These are phyloP conservation scores for Podospora bellae-mahoneyi DNA, from an alignment of 495 filamentous ascomycete species.

Conservation along the genomic window DNA sequence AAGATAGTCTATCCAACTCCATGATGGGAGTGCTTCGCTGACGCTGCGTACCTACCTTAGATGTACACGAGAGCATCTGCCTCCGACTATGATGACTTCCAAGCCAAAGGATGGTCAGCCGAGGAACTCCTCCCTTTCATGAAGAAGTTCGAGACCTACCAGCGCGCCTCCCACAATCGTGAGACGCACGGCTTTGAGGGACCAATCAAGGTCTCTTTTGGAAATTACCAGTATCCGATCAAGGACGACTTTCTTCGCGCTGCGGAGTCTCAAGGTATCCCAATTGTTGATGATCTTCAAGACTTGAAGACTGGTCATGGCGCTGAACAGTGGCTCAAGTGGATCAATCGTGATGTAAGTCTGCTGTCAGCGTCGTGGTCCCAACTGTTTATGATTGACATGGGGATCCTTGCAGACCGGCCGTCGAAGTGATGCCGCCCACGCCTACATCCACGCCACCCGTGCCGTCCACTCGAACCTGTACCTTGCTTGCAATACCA, in stretches of 20 bases:
- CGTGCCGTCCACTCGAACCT: conserved; percentile 64
- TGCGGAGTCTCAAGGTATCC: conserved; percentile 73
- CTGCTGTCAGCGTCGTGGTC: not conserved
- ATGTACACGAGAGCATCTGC: conserved; percentile 85
- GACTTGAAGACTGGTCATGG: conserved; percentile 62
- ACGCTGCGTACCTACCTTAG: conserved; percentile 31
- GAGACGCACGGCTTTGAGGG: conserved; percentile 77
- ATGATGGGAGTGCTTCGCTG: not conserved
- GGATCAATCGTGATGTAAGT: conserved; percentile 66
- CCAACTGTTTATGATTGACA: not conserved
- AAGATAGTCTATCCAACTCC: not conserved
- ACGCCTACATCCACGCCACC: conserved; percentile 69
- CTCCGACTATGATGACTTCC: conserved; percentile 81
- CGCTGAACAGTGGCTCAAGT: conserved; percentile 61
- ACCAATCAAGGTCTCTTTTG: conserved; percentile 83
- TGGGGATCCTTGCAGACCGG: conserved; percentile 46
- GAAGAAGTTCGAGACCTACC: conserved; percentile 83
- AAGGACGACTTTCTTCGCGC: conserved; percentile 78
- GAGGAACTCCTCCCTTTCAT: conserved; percentile 76
- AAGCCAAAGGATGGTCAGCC: conserved; percentile 75
- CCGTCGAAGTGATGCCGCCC: conserved; percentile 70
- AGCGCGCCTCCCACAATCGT: conserved; percentile 68
- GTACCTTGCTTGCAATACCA: conserved; percentile 74
- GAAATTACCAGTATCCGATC: conserved; percentile 67
- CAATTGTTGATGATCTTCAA: conserved; percentile 65